Conservation (phyloP, 257 asterid species). For the Solanum ossicruentum region DNA sequence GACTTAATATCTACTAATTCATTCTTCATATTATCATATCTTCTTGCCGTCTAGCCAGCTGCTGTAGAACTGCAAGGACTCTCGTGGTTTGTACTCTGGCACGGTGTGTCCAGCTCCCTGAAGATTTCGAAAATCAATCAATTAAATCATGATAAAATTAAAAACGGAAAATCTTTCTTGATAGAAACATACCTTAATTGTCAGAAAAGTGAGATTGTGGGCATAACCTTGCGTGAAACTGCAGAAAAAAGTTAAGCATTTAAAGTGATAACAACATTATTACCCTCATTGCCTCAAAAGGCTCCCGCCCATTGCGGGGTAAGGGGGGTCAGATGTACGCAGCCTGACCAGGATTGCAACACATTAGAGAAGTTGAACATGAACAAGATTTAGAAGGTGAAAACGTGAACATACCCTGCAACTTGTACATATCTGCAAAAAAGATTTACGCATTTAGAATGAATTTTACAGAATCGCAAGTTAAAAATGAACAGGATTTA, state of each 20-base stretch:
- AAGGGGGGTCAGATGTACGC: too few species aligned
- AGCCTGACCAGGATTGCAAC: neutral
- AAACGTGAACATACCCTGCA: constrained; percentile 49
- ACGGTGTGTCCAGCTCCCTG: constrained; percentile 97
- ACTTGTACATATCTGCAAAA: constrained; percentile 56
- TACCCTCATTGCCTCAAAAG: too few species aligned
- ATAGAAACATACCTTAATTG: constrained; percentile 48
- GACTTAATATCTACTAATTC: neutral
- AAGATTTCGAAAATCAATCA: neutral
- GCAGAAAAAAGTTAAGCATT: constrained; percentile 5
- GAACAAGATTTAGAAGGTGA: neutral
- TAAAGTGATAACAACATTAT: too few species aligned
- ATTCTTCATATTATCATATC: constrained; percentile 17
- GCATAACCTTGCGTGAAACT: constrained; percentile 74
- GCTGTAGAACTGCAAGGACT: constrained; percentile 59
- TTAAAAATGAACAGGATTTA: neutral
- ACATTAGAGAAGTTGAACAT: neutral
- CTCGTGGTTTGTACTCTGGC: constrained; percentile 83
- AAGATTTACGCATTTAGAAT: neutral
- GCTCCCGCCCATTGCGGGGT: too few species aligned
- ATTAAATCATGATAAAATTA: neutral
- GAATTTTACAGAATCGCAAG: neutral
- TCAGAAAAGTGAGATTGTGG: constrained; percentile 67
- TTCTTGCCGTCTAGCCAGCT: constrained; percentile 51
- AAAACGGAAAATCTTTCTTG: neutral